Conservation (phyloP, 306 rosid species). For the Cucurbita argyrosperma region DNA sequence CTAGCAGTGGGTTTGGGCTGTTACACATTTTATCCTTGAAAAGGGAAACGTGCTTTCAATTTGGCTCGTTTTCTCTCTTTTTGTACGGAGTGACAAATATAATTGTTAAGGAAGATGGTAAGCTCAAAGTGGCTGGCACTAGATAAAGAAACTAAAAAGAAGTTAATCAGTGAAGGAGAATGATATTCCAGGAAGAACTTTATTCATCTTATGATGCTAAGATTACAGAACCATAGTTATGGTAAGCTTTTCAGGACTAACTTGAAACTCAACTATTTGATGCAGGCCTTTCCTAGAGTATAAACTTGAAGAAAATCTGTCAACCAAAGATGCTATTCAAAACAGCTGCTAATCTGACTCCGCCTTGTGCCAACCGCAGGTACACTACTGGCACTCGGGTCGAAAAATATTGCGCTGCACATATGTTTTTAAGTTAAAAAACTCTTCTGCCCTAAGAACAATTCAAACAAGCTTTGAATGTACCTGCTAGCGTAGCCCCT, state of each 20-base stretch:
- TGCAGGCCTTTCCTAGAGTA: neutral
- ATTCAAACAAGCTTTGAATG: neutral
- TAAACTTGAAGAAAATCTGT: neutral
- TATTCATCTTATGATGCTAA: neutral
- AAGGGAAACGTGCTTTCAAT: neutral
- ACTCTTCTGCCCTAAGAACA: neutral
- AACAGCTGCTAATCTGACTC: conserved; percentile 72
- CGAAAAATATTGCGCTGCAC: conserved; percentile 60
- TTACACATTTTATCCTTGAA: neutral
- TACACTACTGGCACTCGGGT: conserved; percentile 52
- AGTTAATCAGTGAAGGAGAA: neutral
- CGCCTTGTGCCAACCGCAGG: conserved; percentile 64
- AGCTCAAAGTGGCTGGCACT: neutral
- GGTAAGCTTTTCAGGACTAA: neutral
- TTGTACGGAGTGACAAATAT: neutral
- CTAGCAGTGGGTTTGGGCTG: too few relatives aligned
- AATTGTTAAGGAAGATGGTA: neutral
- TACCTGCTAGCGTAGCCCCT: conserved; percentile 51
- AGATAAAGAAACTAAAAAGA: neutral
- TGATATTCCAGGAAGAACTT: neutral
- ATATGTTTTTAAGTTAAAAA: neutral
- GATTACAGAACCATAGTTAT: neutral
- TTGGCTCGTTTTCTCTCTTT: neutral
- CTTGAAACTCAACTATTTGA: neutral
- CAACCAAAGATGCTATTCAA: conserved; percentile 48